Evolutionary conservation across 1,284 basidiomycete genomes (phyloP), one percentile per base, ranked within the genome.

Genomic region (Heterobasidion irregulare): DNA sequence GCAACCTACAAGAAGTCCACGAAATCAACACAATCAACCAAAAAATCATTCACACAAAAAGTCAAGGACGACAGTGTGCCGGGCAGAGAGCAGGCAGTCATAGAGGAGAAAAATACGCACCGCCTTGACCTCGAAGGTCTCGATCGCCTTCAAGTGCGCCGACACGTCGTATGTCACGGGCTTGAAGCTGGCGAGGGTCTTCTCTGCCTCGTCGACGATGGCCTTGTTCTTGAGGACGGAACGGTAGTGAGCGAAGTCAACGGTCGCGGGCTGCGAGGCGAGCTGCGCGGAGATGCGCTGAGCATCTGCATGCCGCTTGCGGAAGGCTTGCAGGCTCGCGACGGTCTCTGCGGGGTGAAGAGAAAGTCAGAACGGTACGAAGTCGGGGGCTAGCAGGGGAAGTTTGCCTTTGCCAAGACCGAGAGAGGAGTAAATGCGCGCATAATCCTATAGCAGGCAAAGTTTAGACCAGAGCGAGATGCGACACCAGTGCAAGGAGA

Each of bases 71-170:
- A 15, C 10, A 41, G 38, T 10, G n/a, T 41, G 10, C 38, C 38
- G 38, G n/a, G 0, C 4, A 7, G 38, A 41, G n/a, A 41, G 38
- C 12, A 41, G 38, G 38, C 3, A 26, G 26, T 6, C 6, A 5
- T 26, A 26, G 4, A 26, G 48, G 34, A n/a, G 34, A 34, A 12
- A 3, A 43, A 44, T 8, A 83, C 92, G 68, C 65, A 98, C 95
- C 63, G 97, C 97, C 77, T 96, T 98, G 63, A 83, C 79, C 82
- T 99, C 94, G 72, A 99, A 99, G 54, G 93, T 88, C 70, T 97
- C 94, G 64, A 99, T 97, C 53, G 94, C 94, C 75, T 94, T 97
- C 72, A 98, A 71, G 73, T 97, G 93, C 61, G 92, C 81, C 67
- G 72, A 76, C 58, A 96, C 91, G 69, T 99, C 96, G 75, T 98